These are phyloP conservation scores for Syzygium syzygioides DNA, from an alignment of 441 rosid species.

Conservation along the genomic window DNA sequence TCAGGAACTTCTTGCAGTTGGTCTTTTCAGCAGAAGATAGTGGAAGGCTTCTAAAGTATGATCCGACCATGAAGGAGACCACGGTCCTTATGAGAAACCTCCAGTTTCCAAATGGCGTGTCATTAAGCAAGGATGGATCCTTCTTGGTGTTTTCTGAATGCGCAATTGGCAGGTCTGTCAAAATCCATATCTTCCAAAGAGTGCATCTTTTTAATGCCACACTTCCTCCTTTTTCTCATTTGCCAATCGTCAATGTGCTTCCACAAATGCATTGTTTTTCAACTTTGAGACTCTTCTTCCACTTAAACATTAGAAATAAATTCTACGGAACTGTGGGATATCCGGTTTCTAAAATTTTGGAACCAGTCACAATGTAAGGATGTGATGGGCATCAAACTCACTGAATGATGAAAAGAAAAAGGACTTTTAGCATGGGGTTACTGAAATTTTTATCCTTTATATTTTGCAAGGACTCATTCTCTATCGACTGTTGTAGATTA, in stretches of 20 bases:
- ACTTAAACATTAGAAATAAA: neutral
- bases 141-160: constrained; percentile 70
- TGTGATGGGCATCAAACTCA: neutral
- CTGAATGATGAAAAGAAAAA: neutral
- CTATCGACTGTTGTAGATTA: neutral
- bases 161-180: constrained; percentile 52
- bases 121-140: constrained; percentile 83
- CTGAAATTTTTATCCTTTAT: neutral
- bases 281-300: neutral
- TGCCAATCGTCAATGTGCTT: neutral
- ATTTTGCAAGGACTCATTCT: neutral
- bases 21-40: constrained; percentile 56
- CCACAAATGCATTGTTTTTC: neutral
- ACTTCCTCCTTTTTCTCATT: neutral
- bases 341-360: neutral
- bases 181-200: neutral
- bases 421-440: neutral
- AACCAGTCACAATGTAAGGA: neutral
- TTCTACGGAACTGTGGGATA: neutral
- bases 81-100: constrained; percentile 50
- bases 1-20: constrained; percentile 83
- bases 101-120: constrained; percentile 79
- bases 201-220: neutral
- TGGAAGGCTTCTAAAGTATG: constrained; percentile 75
- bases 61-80: constrained; percentile 55